These are phyloP conservation scores for Trypanosomatidae sp. DNA, from an alignment of 208 protist genomes.

Conservation along the genomic window DNA sequence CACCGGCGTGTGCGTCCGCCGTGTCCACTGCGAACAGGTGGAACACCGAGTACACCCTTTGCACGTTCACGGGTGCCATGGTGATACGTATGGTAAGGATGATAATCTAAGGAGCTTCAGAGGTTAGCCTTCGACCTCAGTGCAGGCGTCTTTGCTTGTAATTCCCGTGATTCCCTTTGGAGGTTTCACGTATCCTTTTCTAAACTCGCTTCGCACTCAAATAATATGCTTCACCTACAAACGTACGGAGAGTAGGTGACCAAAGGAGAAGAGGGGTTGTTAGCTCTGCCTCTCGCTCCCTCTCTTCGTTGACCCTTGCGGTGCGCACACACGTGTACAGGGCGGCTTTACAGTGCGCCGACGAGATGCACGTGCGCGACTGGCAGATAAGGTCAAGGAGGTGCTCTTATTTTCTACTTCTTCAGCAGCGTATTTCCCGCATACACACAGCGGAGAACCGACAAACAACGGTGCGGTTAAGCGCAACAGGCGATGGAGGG, in stretches of 20 bases:
- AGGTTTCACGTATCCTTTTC: neutral
- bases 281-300: neutral
- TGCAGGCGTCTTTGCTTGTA: neutral
- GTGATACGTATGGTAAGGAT: neutral
- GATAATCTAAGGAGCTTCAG: neutral
- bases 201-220: neutral
- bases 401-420: neutral
- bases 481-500: neutral
- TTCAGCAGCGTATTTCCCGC: neutral
- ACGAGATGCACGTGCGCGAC: neutral
- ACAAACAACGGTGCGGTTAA: neutral
- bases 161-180: neutral
- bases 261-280: neutral
- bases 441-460: neutral
- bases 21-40: constrained; percentile 20
- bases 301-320: neutral
- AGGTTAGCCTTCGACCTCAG: neutral
- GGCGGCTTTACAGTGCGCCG: neutral
- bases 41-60: constrained; percentile 24
- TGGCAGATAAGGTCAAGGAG: neutral
- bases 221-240: neutral
- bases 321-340: neutral
- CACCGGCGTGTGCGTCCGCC: neutral
- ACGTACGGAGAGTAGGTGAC: neutral
- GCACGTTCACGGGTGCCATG: constrained; percentile 30